phyloP scores from a whole-genome alignment of 352 stramenopile genomes.

The Globisporangium ultimum region DNA sequence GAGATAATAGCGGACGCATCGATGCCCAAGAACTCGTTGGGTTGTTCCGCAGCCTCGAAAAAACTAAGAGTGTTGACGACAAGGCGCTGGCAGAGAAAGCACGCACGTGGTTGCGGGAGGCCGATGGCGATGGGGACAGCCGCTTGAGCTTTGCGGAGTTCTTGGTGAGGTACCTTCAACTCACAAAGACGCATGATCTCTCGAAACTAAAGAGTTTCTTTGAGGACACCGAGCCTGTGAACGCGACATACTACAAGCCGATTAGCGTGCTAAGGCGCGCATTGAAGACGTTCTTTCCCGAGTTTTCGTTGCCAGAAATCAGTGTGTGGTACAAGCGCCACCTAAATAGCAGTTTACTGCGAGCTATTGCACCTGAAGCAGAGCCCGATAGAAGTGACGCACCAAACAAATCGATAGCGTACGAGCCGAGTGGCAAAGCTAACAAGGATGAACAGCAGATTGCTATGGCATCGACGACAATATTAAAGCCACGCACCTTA shows the following conservation, averaged over 20 bases:
- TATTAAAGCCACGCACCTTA: not conserved
- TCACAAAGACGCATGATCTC: conserved; percentile 34
- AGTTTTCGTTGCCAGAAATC: conserved; percentile 21
- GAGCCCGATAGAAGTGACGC: not conserved
- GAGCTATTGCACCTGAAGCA: conserved; percentile 5
- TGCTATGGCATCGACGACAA: not conserved
- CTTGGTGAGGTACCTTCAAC: conserved; percentile 51
- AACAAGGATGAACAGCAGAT: no score
- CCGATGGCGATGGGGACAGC: conserved; percentile 27
- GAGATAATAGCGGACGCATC: conserved; percentile 32
- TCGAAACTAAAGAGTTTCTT: conserved; percentile 36
- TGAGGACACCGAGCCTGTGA: conserved; percentile 29
- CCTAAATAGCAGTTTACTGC: conserved; percentile 14
- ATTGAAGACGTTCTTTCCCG: conserved; percentile 28
- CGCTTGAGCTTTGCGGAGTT: conserved; percentile 63
- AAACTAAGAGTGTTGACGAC: conserved; percentile 18
- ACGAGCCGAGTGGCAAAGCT: no score
- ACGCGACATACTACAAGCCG: conserved; percentile 29
- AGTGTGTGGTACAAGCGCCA: conserved; percentile 28
- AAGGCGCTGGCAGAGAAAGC: no score
- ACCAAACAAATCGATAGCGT: no score
- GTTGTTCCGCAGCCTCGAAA: conserved; percentile 34
- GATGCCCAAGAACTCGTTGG: conserved; percentile 31
- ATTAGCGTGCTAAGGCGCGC: conserved; percentile 23
- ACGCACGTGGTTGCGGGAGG: conserved; percentile 34